These are phyloP conservation scores for Podila horticola DNA, from an alignment of 192 early-diverging fungal species.

Conservation along the genomic window DNA sequence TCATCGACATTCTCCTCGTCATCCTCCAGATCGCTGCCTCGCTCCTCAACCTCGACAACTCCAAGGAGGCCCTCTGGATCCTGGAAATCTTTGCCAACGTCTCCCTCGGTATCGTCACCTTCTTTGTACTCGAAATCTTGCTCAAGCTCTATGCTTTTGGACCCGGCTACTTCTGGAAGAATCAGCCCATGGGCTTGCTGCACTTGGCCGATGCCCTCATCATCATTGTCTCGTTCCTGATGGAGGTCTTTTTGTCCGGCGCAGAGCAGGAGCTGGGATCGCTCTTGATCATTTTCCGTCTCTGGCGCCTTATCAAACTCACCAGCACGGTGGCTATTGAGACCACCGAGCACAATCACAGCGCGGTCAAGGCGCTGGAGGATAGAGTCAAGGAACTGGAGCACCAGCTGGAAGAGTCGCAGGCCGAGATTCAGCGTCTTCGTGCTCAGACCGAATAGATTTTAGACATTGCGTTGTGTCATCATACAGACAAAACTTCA, in stretches of 20 bases:
- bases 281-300: slow-evolving; percentile 64
- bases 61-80: slow-evolving; percentile 40
- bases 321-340: slow-evolving; percentile 53
- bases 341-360: slow-evolving; percentile 17
- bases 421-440: slow-evolving; percentile 33
- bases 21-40: slow-evolving; percentile 46
- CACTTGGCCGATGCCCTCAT: slow-evolving; percentile 61
- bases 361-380: neutral
- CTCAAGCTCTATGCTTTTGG: slow-evolving; percentile 61
- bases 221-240: slow-evolving; percentile 57
- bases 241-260: slow-evolving; percentile 62
- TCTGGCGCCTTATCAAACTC: slow-evolving; percentile 63
- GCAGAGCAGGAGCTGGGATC: slow-evolving; percentile 62
- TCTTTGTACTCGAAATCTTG: slow-evolving; percentile 64
- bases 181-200: slow-evolving; percentile 49
- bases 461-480: neutral
- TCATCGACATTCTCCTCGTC: slow-evolving; percentile 48
- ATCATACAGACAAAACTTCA: neutral
- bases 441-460: slow-evolving; percentile 35
- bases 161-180: slow-evolving; percentile 51
- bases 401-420: slow-evolving; percentile 21
- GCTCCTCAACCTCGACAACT: slow-evolving; percentile 23
- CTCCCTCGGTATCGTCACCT: slow-evolving; percentile 51
- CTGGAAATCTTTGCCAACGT: slow-evolving; percentile 51
- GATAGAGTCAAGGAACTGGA: slow-evolving; percentile 17